phyloP scores from a whole-genome alignment of 495 filamentous ascomycete species.

The Trichoderma gamsii region DNA sequence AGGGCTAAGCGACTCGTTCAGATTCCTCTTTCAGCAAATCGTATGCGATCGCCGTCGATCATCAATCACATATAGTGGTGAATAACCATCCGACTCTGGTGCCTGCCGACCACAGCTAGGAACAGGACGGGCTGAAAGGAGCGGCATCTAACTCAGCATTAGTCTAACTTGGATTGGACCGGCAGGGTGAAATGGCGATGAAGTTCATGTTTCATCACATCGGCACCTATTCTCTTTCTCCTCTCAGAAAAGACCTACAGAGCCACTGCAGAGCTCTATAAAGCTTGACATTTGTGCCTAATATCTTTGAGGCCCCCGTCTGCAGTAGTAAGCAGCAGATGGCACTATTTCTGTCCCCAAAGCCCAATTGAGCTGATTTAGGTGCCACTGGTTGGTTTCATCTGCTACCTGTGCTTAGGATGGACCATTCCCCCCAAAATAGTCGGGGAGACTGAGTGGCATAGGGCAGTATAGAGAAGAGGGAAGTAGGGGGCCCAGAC shows the following conservation, averaged over 20 bases:
- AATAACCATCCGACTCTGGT: neutral
- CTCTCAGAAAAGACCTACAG: neutral
- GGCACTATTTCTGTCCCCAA: slow-evolving; percentile 1
- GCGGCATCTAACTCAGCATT: neutral
- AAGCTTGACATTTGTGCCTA: neutral
- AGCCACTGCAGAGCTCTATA: neutral
- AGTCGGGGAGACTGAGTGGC: neutral
- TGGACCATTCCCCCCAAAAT: neutral
- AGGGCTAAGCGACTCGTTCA: slow-evolving; percentile 1
- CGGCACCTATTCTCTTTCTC: neutral
- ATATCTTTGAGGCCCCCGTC: neutral
- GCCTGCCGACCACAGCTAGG: neutral
- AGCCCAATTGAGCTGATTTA: neutral
- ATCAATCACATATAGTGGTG: neutral
- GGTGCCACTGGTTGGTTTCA: neutral
- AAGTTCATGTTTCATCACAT: neutral
- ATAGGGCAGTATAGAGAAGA: neutral
- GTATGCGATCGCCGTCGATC: slow-evolving; percentile 7
- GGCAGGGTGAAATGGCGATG: neutral
- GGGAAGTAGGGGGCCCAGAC: neutral
- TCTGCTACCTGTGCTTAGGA: neutral
- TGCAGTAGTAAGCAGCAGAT: neutral
- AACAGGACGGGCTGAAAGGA: neutral
- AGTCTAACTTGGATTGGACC: neutral
- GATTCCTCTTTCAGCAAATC: neutral